phyloP scores from a whole-genome alignment of 176 grass and related monocot species.

The maize (Zea mays) region DNA sequence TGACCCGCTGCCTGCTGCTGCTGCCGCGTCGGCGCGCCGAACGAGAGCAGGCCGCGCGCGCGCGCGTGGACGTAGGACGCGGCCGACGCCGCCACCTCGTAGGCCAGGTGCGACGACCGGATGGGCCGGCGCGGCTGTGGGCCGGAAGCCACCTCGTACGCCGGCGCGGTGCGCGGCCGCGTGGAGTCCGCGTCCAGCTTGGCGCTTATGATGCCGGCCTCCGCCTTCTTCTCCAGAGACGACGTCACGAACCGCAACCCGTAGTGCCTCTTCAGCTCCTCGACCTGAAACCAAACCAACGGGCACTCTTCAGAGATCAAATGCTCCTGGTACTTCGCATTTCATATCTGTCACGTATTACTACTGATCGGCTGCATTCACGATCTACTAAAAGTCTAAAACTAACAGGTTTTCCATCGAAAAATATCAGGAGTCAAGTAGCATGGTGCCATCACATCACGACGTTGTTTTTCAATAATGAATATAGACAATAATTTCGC shows the following conservation, averaged over 20 bases:
- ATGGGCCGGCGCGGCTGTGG: conserved; percentile 53
- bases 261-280: conserved; percentile 67
- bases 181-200: conserved; percentile 64
- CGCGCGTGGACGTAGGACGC: conserved; percentile 80
- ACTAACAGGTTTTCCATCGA: no score
- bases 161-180: conserved; percentile 11
- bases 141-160: conserved; percentile 28
- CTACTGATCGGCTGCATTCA: neutral
- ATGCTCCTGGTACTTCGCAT: neutral
- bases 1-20: neutral
- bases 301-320: neutral
- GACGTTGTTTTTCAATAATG: no score
- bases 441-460: no score
- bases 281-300: conserved; percentile 36
- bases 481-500: no score
- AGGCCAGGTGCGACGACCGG: conserved; percentile 60
- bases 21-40: conserved; percentile 19
- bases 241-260: conserved; percentile 64
- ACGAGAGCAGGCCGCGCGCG: conserved; percentile 64
- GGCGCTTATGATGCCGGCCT: conserved; percentile 44
- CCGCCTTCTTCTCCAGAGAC: conserved; percentile 74
- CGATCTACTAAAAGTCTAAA: no score
- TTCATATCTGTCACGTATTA: neutral
- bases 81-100: conserved; percentile 87
- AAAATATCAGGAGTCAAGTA: no score